phyloP scores from a whole-genome alignment of 179 eudicot species.

The Drosera spatulata region DNA sequence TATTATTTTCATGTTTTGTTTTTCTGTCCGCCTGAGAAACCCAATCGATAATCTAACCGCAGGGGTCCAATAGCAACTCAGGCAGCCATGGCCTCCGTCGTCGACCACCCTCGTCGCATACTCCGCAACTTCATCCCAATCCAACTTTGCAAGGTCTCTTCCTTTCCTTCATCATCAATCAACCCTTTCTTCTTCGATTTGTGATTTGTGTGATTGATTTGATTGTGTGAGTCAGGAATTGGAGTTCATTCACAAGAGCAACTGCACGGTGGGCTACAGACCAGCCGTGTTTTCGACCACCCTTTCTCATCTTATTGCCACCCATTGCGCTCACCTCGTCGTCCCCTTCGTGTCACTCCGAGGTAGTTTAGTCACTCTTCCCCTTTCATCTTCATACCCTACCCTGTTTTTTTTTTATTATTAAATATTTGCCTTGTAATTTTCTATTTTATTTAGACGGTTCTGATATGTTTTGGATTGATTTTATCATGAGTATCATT shows the following conservation, averaged over 20 bases:
- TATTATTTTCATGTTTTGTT: no score
- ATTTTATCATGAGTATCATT: background rate
- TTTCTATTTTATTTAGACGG: background rate
- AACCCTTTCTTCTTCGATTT: background rate
- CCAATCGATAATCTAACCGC: no score
- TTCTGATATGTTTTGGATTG: background rate
- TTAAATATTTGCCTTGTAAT: background rate
- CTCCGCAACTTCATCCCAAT: constrained; percentile 50
- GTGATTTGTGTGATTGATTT: background rate
- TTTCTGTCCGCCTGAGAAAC: no score
- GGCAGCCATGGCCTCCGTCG: constrained; percentile 2
- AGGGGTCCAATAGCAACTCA: constrained; percentile 14
- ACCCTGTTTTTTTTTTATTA: background rate
- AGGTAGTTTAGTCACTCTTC: constrained; percentile 17
- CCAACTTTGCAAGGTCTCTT: constrained; percentile 49
- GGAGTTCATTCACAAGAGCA: constrained; percentile 84
- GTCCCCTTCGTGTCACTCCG: constrained; percentile 78
- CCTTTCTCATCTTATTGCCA: constrained; percentile 89
- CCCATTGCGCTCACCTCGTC: constrained; percentile 62
- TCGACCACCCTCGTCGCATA: constrained; percentile 48
- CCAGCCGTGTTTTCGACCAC: constrained; percentile 92
- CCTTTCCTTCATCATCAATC: background rate
- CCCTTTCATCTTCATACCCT: background rate
- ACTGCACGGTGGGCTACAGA: constrained; percentile 80
- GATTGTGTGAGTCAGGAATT: constrained; percentile 41